A percentile compares a stretch with the other conserved stretches of the same genome.
Evolutionary conservation across 176 grass and related monocot species (phyloP).

Genomic region (Triticum dicoccoides): DNA sequence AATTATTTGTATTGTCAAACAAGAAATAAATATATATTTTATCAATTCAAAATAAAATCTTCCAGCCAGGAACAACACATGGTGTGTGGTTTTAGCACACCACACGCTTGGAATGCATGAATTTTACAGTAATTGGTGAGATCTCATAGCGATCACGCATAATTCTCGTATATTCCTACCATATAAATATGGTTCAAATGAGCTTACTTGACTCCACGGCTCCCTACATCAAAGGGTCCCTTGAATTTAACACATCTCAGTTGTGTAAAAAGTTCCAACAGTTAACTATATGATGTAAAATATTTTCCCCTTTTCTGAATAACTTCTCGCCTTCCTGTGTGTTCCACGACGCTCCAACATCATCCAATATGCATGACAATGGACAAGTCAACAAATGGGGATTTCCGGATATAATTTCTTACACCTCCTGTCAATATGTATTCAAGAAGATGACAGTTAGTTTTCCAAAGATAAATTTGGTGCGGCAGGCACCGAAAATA

Average conservation of each 20-base stretch:
- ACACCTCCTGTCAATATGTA: background rate
- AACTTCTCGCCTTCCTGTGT: background rate
- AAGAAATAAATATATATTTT: background rate
- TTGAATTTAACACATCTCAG: background rate
- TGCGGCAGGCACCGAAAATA: conserved; percentile 10
- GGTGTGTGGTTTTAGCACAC: background rate
- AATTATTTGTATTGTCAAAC: background rate
- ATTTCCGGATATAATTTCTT: background rate
- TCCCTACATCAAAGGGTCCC: background rate
- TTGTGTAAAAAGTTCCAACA: no score
- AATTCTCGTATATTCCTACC: no score
- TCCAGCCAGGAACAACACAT: background rate
- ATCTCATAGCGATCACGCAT: no score
- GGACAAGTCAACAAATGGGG: background rate
- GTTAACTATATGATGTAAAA: background rate
- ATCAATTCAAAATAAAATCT: background rate
- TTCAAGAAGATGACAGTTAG: background rate
- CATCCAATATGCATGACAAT: background rate
- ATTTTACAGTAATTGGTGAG: background rate
- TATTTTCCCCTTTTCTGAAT: background rate
- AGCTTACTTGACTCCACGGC: background rate
- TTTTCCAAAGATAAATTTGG: background rate
- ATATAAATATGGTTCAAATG: no score
- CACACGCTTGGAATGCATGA: background rate
- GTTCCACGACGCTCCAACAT: background rate